phyloP scores from a whole-genome alignment of 73 alveolate genomes.

The Tetrahymena elliotti region DNA sequence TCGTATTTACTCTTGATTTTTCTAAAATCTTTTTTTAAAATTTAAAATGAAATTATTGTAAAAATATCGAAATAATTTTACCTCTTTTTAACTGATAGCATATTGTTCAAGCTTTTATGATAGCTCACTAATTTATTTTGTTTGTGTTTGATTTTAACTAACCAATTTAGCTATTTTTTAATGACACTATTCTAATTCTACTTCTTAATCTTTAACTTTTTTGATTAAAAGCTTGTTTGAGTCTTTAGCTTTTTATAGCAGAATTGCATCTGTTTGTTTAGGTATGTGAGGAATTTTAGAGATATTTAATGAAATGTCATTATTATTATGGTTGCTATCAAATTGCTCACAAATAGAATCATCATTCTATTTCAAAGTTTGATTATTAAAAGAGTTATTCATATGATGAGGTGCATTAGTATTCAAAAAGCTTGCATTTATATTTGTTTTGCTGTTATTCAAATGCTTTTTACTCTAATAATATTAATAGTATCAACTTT shows the following conservation, averaged over 20 bases:
- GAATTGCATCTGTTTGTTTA: not conserved
- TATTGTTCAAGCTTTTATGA: not conserved
- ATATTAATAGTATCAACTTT: not conserved
- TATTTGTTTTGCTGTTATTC: not conserved
- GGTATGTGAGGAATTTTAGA: not conserved
- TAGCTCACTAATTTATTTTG: not conserved
- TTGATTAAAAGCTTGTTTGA: not conserved
- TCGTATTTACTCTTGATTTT: not conserved
- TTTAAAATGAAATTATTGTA: not conserved
- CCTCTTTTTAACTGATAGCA: not conserved
- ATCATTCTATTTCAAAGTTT: not conserved
- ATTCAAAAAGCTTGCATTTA: not conserved
- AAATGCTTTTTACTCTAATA: not conserved
- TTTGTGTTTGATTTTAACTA: not conserved
- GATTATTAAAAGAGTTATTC: not conserved
- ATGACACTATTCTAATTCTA: not conserved
- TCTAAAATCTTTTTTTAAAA: not conserved
- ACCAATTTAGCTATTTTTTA: not conserved
- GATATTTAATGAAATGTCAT: not conserved
- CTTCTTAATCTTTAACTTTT: not conserved
- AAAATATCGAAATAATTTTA: not conserved
- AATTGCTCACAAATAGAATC: not conserved
- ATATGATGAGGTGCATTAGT: not conserved
- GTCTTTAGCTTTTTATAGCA: not conserved
- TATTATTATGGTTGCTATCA: not conserved